These are phyloP conservation scores for Gracilaria domingensis DNA, from an alignment of 23 red algal species.

Conservation along the genomic window DNA sequence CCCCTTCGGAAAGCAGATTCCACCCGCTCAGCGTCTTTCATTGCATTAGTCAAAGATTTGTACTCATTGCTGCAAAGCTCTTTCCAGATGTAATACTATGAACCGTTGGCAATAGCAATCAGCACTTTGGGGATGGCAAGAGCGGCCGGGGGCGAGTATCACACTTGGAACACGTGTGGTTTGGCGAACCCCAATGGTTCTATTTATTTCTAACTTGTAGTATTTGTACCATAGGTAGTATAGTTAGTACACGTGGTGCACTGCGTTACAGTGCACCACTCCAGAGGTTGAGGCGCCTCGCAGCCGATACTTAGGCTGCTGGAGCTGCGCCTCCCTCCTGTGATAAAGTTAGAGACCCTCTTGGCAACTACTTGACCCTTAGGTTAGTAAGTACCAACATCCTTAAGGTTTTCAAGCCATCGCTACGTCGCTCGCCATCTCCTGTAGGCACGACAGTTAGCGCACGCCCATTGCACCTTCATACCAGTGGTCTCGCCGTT, in stretches of 20 bases:
- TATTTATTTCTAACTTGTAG: no score
- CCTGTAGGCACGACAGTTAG: constrained; percentile 25
- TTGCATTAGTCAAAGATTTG: no score
- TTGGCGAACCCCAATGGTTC: no score
- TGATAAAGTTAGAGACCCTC: background rate
- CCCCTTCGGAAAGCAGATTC: no score
- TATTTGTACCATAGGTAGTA: no score
- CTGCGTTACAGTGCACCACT: background rate
- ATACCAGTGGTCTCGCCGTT: constrained; percentile 9
- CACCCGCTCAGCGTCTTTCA: no score
- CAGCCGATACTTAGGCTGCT: background rate
- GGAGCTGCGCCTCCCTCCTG: background rate
- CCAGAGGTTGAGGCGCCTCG: background rate
- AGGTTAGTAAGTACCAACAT: background rate
- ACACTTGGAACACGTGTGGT: no score
- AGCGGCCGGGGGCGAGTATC: no score
- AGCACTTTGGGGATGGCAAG: no score
- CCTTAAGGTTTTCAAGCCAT: background rate
- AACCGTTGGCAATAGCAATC: no score
- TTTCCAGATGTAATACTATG: no score
- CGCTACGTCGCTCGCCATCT: constrained; percentile 14
- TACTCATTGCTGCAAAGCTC: no score
- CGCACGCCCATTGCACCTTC: background rate
- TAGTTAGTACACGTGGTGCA: background rate
- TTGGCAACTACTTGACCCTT: background rate